A percentile compares a stretch with the other conserved stretches of the same genome.
Evolutionary conservation across 1,139 yeast genomes (phyloP).

Genomic region (Geotrichum restrictum): DNA sequence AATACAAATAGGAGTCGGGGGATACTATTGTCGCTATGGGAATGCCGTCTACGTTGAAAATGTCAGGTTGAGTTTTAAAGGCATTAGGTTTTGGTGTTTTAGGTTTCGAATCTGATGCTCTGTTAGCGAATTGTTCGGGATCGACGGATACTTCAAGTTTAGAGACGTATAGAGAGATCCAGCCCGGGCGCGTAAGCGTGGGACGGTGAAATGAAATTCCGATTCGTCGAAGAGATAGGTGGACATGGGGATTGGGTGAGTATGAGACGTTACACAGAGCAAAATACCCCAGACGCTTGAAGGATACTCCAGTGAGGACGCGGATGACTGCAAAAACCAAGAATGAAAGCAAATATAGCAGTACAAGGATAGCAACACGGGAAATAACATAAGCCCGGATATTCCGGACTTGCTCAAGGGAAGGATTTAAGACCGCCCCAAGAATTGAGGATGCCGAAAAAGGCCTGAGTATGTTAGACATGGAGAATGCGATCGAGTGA

Average conservation of each 20-base stretch:
- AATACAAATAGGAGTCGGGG: slow-evolving; percentile 27
- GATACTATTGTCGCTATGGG: slow-evolving; percentile 29
- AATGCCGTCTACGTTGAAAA: not conserved
- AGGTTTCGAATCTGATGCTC: not conserved
- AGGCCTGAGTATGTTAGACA: not conserved
- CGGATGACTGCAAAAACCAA: slow-evolving; percentile 40
- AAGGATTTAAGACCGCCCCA: slow-evolving; percentile 8
- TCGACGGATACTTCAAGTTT: slow-evolving; percentile 36
- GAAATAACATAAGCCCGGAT: slow-evolving; percentile 17
- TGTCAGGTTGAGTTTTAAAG: not conserved
- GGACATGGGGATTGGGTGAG: slow-evolving; percentile 38
- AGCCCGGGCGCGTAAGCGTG: slow-evolving; percentile 42
- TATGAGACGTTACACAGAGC: slow-evolving; percentile 39
- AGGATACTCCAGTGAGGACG: slow-evolving; percentile 43
- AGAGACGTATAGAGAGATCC: slow-evolving; percentile 34
- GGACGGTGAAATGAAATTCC: slow-evolving; percentile 42
- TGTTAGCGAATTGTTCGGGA: slow-evolving; percentile 23
- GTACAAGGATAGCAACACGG: slow-evolving; percentile 28
- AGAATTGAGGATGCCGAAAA: not conserved
- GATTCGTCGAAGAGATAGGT: slow-evolving; percentile 36
- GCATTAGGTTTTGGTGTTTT: not conserved
- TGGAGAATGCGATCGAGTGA: not conserved
- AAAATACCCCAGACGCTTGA: slow-evolving; percentile 43
- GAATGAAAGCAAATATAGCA: slow-evolving; percentile 36
- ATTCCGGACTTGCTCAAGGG: slow-evolving; percentile 15